These are phyloP conservation scores for Neonothopanus nambi DNA, from an alignment of 1,284 basidiomycete genomes.

Conservation along the genomic window DNA sequence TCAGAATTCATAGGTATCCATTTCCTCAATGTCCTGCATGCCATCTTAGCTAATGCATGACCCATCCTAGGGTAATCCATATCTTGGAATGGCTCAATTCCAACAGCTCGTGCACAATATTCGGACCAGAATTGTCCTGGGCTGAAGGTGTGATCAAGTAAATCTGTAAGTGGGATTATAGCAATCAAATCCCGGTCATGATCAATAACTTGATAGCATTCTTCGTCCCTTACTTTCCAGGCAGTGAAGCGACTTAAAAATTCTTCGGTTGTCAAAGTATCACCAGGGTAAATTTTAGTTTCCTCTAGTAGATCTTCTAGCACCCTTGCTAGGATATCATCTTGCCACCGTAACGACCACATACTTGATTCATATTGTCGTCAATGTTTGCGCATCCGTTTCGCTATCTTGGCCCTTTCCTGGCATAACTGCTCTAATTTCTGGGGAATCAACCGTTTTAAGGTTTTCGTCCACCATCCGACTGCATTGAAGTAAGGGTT, in stretches of 20 bases:
- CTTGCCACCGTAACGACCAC: neutral
- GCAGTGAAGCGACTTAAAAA: neutral
- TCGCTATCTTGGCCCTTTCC: too few species aligned
- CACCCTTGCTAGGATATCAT: neutral
- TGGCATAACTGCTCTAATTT: too few species aligned
- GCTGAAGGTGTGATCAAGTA: neutral
- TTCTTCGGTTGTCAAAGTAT: neutral
- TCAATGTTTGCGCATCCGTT: too few species aligned
- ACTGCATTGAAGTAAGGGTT: neutral
- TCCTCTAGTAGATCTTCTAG: constrained; percentile 1
- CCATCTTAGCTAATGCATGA: neutral
- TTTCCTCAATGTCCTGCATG: neutral
- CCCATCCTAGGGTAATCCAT: constrained; percentile 10
- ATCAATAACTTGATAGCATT: neutral
- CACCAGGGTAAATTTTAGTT: neutral
- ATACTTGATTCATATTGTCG: too few species aligned
- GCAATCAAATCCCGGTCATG: neutral
- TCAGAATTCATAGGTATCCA: too few species aligned
- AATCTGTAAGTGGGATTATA: neutral
- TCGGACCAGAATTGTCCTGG: constrained; percentile 2
- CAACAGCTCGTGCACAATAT: neutral
- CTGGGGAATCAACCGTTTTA: neutral
- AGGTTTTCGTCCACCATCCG: neutral
- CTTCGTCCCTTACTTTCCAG: neutral
- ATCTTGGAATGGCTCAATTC: neutral